These are phyloP conservation scores for Oleoguttula mirabilis DNA, from an alignment of 495 filamentous ascomycete species.

Conservation along the genomic window DNA sequence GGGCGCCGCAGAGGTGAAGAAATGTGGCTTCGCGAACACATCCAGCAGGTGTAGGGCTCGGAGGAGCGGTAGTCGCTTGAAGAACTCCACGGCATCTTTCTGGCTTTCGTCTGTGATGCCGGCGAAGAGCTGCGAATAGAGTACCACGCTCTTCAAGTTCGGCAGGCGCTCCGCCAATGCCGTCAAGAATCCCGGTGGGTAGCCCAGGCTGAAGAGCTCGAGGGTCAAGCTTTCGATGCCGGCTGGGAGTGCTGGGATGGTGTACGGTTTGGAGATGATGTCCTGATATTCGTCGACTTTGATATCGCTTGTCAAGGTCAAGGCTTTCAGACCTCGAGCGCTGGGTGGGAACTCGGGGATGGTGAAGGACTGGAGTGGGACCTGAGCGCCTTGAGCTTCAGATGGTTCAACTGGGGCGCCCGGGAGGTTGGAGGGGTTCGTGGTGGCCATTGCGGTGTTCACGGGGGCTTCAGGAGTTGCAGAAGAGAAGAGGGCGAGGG, in stretches of 20 bases:
- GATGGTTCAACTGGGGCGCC: constrained; percentile 17
- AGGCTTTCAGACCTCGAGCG: constrained; percentile 23
- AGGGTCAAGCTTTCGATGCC: constrained; percentile 30
- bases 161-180: constrained; percentile 23
- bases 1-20: constrained; percentile 16
- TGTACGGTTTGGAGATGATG: constrained; percentile 16
- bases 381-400: constrained; percentile 25
- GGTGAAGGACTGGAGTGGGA: constrained; percentile 27
- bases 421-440: constrained; percentile 10
- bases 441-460: constrained; percentile 23
- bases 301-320: constrained; percentile 30
- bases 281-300: constrained; percentile 27
- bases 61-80: constrained; percentile 19
- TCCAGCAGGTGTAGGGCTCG: constrained; percentile 34
- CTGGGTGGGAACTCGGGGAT: constrained; percentile 25
- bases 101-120: constrained; percentile 26
- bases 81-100: constrained; percentile 28
- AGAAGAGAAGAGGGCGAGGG: too few relatives aligned
- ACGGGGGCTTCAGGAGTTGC: too few relatives aligned
- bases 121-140: constrained; percentile 31
- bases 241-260: constrained; percentile 14
- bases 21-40: constrained; percentile 28
- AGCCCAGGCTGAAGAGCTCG: constrained; percentile 35
- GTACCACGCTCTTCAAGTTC: constrained; percentile 27
- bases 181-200: constrained; percentile 30